Evolutionary conservation across 2,329 filamentous ascomycete genomes (phyloP), one percentile per base, ranked within the genome.

Genomic region (Chaetomium sp.): DNA sequence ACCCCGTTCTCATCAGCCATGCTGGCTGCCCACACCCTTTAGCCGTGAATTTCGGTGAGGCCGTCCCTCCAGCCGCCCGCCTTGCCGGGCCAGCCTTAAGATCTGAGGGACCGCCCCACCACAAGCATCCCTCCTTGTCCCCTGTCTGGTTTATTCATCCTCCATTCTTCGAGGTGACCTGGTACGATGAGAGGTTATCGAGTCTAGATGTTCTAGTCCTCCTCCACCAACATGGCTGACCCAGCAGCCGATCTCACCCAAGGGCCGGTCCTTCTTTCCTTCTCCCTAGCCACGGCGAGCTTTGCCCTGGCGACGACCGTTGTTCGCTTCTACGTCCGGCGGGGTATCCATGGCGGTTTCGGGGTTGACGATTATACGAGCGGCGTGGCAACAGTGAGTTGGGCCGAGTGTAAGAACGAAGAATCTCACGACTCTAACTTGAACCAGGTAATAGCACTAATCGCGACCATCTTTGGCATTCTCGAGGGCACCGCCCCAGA

Each of bases 231-330:
- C 60, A 73, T 71, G 70, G 65, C 66, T 66, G 59, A 42, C 21
- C 42, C 70, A n/a, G 49, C 63, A 60, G 60, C 72, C 64, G 71
- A 75, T 67, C 68, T 74, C 61, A 70, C 72, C 16, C 71, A 71
- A 72, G 76, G 76, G 65, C 72, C 75, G 67, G 75, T 74, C 70
- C 75, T 79, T 67, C 72, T 79, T 45, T 75, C 74, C 49, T 68
- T 78, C 19, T 77, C 77, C 3, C 69, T 75, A 50, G 71, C 70
- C 56, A 76, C 76, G 29, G 71, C 70, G 1, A 68, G 70, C 55
- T 65, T 78, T 54, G 75, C 76, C 6, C 64, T 79, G 13, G 63
- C 72, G 19, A 76, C 76, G 2, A 76, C 75, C 49, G 65, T 74
- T 57, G 68, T 78, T 12, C 73, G 77, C 55, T 73, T 74, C 67